Base-by-base conservation (phyloP, 306 rosid genomes). In the Canavalia ensiformis region DNA sequence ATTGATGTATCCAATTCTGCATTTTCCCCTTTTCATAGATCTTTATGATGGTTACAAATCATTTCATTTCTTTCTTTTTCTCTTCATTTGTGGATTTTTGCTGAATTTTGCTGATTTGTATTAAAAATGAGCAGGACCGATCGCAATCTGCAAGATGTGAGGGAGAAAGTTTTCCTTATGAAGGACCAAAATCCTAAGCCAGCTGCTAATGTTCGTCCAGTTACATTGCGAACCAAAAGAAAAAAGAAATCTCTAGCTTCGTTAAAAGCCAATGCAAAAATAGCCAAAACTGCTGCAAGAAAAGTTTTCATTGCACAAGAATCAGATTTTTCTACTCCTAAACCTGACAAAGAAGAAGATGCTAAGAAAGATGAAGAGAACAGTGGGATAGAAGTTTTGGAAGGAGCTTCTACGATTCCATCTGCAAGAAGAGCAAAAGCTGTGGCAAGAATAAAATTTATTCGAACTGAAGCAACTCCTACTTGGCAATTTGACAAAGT, bases 81-180 rank as follows among this genome's bases (percentile, higher is more conserved):
- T 45, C 50, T 31, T 39, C 35, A 4, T 30, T 0, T 39, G 8
- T 41, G 50, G 51, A 33, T n/a, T 63, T 71, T 31, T 33, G 42
- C 5, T 52, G 62, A 74, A 41, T 63, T 62, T 79, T 75, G 42
- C 47, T 46, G 5, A 79, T 3, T 12, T 56, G 44, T 75, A 42
- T 77, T 73, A 35, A 34, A 59, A 52, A 71, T 83, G 25, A 69
- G 39, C 91, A 92, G 97, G 87, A 0, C 77, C 1, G 97, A 92
- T 75, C 66, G 68, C 44, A 50, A 1, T 64, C 62, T 77, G 46
- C 88, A 84, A 82, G 76, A 33, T 42, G 37, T 92, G 78, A 85
- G 84, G 70, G 79, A 54, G 9, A 89, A 70, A 66, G 7, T 92
- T 68, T 62, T 90, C 72, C 86, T 6, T 0, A 5, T 42, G 64